phyloP scores from a whole-genome alignment of 2,329 filamentous ascomycete species.

The Cladosporium oxysporum region DNA sequence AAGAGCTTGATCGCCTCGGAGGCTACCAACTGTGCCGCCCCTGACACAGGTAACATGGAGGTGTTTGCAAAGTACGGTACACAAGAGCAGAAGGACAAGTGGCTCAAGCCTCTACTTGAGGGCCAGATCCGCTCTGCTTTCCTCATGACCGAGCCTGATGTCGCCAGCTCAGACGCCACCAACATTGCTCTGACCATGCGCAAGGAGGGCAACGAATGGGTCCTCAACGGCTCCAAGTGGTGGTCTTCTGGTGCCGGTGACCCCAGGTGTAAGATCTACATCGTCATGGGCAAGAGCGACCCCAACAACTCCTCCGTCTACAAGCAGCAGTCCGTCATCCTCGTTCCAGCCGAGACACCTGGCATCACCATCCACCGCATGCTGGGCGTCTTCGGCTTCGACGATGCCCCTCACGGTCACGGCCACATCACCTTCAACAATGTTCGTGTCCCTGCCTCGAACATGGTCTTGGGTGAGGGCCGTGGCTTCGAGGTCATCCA shows the following conservation, averaged over 20 bases:
- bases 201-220: slow-evolving; percentile 81
- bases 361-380: slow-evolving; percentile 94
- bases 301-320: slow-evolving; percentile 74
- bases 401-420: slow-evolving; percentile 97
- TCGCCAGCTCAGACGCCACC: slow-evolving; percentile 53
- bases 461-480: slow-evolving; percentile 89
- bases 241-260: slow-evolving; percentile 97
- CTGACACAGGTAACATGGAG: slow-evolving; percentile 56
- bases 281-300: slow-evolving; percentile 95
- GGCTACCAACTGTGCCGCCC: slow-evolving; percentile 70
- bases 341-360: slow-evolving; percentile 77
- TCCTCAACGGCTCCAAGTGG: slow-evolving; percentile 98
- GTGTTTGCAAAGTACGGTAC: slow-evolving; percentile 56
- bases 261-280: slow-evolving; percentile 86
- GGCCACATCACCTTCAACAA: slow-evolving; percentile 88
- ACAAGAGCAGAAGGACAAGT: slow-evolving; percentile 52
- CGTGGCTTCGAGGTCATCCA: slow-evolving; percentile 98
- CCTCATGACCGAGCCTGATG: slow-evolving; percentile 62
- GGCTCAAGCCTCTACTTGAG: slow-evolving; percentile 52
- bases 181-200: slow-evolving; percentile 67
- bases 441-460: slow-evolving; percentile 80
- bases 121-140: slow-evolving; percentile 53
- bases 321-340: slow-evolving; percentile 87
- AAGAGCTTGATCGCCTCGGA: slow-evolving; percentile 83
- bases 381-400: slow-evolving; percentile 91